A percentile compares a stretch with the other conserved stretches of the same genome.
Evolutionary conservation across 805 yeast species (phyloP).

Genomic region (Metschnikowia matae): DNA sequence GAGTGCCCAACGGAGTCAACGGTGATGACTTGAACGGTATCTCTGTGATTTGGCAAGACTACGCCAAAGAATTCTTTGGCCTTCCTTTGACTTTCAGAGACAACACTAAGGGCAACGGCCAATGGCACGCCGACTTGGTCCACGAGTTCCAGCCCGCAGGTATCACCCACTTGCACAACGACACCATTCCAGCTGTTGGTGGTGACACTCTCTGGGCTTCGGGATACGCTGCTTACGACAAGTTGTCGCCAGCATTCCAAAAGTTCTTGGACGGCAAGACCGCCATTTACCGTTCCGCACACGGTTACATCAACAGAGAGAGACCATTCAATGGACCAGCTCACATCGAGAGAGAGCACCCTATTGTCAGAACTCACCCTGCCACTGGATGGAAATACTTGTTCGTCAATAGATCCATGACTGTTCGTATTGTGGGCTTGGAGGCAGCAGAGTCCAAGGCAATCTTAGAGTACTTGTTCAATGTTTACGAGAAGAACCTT

Average conservation of each 20-base stretch:
- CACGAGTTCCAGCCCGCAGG: conserved; percentile 58
- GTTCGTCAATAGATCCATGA: conserved; percentile 28
- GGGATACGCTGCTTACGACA: conserved; percentile 57
- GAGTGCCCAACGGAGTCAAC: conserved; percentile 16
- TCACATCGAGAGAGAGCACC: conserved; percentile 28
- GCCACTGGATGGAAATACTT: conserved; percentile 33
- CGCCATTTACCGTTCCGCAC: conserved; percentile 42
- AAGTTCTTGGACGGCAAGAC: conserved; percentile 50
- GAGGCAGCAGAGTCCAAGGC: conserved; percentile 23
- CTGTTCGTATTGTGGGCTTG: conserved; percentile 29
- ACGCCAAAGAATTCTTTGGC: conserved; percentile 19
- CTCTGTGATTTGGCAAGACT: conserved; percentile 31
- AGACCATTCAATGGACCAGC: conserved; percentile 31
- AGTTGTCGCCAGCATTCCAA: conserved; percentile 48
- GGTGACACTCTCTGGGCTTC: conserved; percentile 58
- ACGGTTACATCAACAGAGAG: conserved; percentile 33
- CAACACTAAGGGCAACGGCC: conserved; percentile 20
- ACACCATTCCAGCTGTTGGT: conserved; percentile 47
- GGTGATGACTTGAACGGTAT: conserved; percentile 22
- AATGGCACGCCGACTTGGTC: conserved; percentile 48
- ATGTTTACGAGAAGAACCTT: conserved; percentile 30
- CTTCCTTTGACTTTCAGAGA: conserved; percentile 28
- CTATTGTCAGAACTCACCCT: conserved; percentile 30
- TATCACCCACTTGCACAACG: conserved; percentile 50
- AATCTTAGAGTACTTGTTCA: conserved; percentile 16